These are phyloP conservation scores for Apophysomyces ossiformis DNA, from an alignment of 371 early-diverging fungal genomes.

Conservation along the genomic window DNA sequence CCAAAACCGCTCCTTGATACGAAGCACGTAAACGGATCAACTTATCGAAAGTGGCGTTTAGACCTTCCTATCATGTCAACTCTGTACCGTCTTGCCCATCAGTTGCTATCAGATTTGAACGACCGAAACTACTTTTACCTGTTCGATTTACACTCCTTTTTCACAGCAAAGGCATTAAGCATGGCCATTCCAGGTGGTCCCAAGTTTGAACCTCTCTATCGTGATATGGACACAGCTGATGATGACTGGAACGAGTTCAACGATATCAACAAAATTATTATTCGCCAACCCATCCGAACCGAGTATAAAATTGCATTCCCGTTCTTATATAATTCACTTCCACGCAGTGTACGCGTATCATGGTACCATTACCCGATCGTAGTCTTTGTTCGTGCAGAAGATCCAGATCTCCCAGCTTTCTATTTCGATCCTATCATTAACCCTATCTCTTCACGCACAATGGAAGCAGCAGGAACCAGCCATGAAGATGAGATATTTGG, in stretches of 20 bases:
- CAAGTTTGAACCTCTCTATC: constrained; percentile 96
- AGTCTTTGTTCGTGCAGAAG: constrained; percentile 89
- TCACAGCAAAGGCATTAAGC: constrained; percentile 97
- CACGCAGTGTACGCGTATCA: constrained; percentile 89
- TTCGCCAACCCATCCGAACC: constrained; percentile 96
- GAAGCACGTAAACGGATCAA: constrained; percentile 87
- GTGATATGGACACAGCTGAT: constrained; percentile 94
- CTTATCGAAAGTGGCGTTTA: constrained; percentile 91
- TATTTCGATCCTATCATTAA: constrained; percentile 97
- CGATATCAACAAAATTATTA: constrained; percentile 99
- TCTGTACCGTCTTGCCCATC: constrained; percentile 91
- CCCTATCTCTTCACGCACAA: constrained; percentile 88
- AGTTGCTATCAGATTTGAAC: constrained; percentile 90
- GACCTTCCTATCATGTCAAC: constrained; percentile 94
- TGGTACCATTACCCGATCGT: constrained; percentile 95
- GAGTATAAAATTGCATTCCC: constrained; percentile 99
- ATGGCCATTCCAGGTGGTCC: constrained; percentile 99
- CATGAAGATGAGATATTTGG: constrained; percentile 90
- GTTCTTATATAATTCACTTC: constrained; percentile 95
- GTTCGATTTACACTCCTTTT: constrained; percentile 93
- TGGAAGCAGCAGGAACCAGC: constrained; percentile 56
- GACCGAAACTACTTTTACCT: constrained; percentile 97
- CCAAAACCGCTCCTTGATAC: constrained; percentile 91
- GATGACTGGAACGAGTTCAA: constrained; percentile 99
- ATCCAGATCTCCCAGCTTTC: constrained; percentile 96